Base-by-base conservation (phyloP, 257 asterid species). In the Asclepias syriaca region DNA sequence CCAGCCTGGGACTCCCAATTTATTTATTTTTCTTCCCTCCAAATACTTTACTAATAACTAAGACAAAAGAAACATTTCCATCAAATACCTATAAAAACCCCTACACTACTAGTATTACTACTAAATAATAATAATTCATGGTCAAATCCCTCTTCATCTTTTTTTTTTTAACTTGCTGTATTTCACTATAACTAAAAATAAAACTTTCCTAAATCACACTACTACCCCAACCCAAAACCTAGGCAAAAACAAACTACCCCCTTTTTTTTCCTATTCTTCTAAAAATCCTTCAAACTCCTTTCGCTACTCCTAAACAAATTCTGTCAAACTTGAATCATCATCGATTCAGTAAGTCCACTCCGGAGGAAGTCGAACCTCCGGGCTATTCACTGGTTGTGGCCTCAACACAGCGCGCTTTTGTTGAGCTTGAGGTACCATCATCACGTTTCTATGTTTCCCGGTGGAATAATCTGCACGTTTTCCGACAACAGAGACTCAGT, bases 281-380 rank as follows among this genome's bases (percentile, higher is more conserved):
- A 6, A 6, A 19, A 51, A 29, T 13, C 21, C 27, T 55, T n/a
- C 56, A 8, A 58, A 29, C 19, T 22, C 16, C 53, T n/a, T 12
- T 3, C 0, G 13, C 54, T 10, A 24, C 27, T 15, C 37, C n/a
- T 54, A 64, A 18, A 64, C 48, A 43, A 6, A 15, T 34, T 16
- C 50, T 49, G 37, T 57, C 67, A 18, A 50, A 46, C 13, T 63
- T 11, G n/a, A 27, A 18, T 21, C 24, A 16, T 39, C 3, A 2
- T 2, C 3, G 3, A 7, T 3, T 79, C 76, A 91, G 73, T 91
- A 91, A 34, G 96, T 89, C 97, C 96, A 91, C 65, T 91, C 97
- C 48, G 78, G 91, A 2, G 97, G 95, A 24, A 89, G 95, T 70
- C 85, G 72, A 21, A 83, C 74, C 63, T 86, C 95, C 32, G 83